Base-by-base conservation (phyloP, 805 yeast species). In the Lipomyces starkeyi region DNA sequence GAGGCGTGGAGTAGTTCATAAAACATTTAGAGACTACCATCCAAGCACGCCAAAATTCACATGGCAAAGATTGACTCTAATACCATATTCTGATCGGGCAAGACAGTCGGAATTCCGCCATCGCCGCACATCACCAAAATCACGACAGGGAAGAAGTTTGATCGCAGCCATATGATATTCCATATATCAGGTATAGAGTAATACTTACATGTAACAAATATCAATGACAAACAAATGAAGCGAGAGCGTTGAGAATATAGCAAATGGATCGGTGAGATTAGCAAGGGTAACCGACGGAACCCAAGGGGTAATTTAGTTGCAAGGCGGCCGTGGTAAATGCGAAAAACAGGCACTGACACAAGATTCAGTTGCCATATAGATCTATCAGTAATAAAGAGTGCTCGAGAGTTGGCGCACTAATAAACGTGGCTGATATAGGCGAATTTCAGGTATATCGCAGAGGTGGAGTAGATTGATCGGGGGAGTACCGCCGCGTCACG, bases 281-380 rank as follows among this genome's bases (percentile, higher is more conserved):
- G 49, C 22, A 43, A n/a, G 22, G 49, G 49, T 43, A 43, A n/a
- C 22, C 22, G 8, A 43, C 22, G 2, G 20, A 43, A 7, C 49
- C 22, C 22, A n/a, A 7, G 49, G 5, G 49, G 11, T 17, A 25
- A 9, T 59, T 61, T 22, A 57, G 20, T 56, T 27, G 25, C 47
- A n/a, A 32, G 61, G 17, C 29, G 25, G 61, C 20, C 40, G 62
- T 29, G 59, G 63, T 37, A 61, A 59, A 25, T 59, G 29, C 20
- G 37, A 37, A 20, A 61, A 29, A 53, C n/a, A 20, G 47, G 27
- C 53, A 58, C 59, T n/a, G 56, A 17, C 56, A 53, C 56, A n/a
- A n/a, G 29, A 29, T 25, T 7, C 34, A 53, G 34, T 22, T 53
- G 56, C 56, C 56, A 53, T 53, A 53, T 53, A 53, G 27, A 25